Evolutionary conservation across 2,329 filamentous ascomycete genomes (phyloP).

Genomic region (Cryphonectria nitschkei): DNA sequence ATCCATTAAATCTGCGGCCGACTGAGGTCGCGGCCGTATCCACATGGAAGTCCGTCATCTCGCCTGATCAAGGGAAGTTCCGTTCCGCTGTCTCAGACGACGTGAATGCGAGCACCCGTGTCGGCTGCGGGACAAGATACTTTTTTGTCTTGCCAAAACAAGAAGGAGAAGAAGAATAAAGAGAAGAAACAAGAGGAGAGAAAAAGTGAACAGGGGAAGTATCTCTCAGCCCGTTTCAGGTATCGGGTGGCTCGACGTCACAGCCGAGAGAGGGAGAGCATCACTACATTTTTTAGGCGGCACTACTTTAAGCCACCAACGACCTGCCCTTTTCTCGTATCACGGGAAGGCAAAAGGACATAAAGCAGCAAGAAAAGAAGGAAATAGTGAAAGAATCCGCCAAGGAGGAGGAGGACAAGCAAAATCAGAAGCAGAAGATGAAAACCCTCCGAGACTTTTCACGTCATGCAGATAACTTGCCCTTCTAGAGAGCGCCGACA

Average conservation of each 20-base stretch:
- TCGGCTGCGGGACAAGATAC: neutral
- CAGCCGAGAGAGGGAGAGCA: neutral
- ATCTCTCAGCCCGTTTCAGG: conserved; percentile 2
- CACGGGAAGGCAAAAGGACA: neutral
- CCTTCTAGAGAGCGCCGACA: neutral
- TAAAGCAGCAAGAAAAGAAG: neutral
- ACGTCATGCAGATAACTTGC: neutral
- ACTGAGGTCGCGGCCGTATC: neutral
- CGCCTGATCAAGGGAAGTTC: neutral
- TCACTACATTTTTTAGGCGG: neutral
- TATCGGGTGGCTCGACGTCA: neutral
- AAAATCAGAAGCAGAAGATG: neutral
- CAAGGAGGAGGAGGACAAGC: neutral
- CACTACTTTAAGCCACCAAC: neutral
- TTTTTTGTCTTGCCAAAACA: neutral
- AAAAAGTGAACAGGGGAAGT: neutral
- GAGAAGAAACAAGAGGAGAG: too few relatives aligned
- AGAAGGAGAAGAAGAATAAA: too few relatives aligned
- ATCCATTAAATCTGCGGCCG: conserved; percentile 71
- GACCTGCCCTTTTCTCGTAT: neutral
- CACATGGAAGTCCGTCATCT: neutral
- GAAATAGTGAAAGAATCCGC: neutral
- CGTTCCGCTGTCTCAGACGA: neutral
- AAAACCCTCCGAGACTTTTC: conserved; percentile 4
- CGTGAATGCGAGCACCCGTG: neutral